Base-by-base conservation (phyloP, 805 yeast species). In the Wickerhamiella lipophila region DNA sequence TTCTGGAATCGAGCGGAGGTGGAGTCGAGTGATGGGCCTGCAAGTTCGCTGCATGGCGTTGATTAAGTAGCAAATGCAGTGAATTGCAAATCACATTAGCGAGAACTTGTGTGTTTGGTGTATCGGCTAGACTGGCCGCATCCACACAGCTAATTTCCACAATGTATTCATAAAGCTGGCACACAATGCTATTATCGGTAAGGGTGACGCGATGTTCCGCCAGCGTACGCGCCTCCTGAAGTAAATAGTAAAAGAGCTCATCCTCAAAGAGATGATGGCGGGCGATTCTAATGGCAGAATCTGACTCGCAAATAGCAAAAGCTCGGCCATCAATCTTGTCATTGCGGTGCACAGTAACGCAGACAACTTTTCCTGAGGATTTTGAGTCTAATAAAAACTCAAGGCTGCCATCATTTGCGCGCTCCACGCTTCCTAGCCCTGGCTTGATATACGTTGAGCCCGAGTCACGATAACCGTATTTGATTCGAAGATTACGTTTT, bases 391-490 rank as follows among this genome's bases (percentile, higher is more conserved):
- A 59, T 47, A 64, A 66, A 55, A 75, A 70, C 8, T 58, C 52
- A 22, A 75, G 62, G 29, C 68, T 69, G 13, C 83, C 75, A 19
- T 67, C 65, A 21, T 61, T 53, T 27, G 73, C 38, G 3, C 57
- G 46, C 13, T 19, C 47, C 9, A 57, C 19, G 2, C 25, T 32
- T 0, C 94, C 96, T 39, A 81, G 65, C 2, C 96, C 96, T 54
- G 75, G 73, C 56, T 84, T 88, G 50, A 67, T 68, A 58, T 77
- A 85, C 18, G 70, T 75, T 1, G 95, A 83, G 0, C 97, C 98
- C 0, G 94, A 78, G 63, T 88, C 96, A 15, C 82, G 88, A 66
- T 76, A 89, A 0, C 97, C 97, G 60, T 83, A 92, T 57, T 83
- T 85, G 32, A 89, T 81, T 3, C 89, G 94, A 39, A 88, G 67